A percentile compares a stretch with the other conserved stretches of the same genome.
These are phyloP conservation scores for Cytospora paraplurivora DNA, from an alignment of 2,329 filamentous ascomycete genomes.

Conservation along the genomic window DNA sequence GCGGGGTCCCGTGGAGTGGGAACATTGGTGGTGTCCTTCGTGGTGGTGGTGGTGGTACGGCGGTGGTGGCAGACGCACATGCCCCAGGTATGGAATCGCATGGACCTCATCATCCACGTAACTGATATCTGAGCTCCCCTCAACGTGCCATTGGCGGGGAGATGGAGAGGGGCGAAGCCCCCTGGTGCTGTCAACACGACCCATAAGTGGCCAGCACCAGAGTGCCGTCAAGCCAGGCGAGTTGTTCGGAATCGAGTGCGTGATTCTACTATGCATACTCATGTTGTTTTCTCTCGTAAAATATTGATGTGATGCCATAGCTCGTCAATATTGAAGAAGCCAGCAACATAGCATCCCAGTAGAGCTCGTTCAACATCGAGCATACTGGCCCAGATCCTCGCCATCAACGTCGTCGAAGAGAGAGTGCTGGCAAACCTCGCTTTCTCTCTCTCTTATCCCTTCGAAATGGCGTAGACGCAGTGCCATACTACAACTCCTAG, in stretches of 20 bases:
- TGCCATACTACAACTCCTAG: too few relatives aligned
- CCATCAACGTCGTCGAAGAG: too few relatives aligned
- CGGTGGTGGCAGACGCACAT: conserved; percentile 1
- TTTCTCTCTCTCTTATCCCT: too few relatives aligned
- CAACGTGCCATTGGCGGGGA: conserved; percentile 11
- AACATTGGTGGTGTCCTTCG: background rate
- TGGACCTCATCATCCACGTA: background rate
- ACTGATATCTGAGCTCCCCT: background rate
- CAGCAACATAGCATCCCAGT: background rate
- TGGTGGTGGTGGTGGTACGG: too few relatives aligned
- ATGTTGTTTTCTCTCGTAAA: conserved; percentile 20
- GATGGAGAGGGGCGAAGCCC: background rate
- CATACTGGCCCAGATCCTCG: too few relatives aligned
- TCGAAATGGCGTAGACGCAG: too few relatives aligned
- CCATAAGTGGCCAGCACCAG: conserved; percentile 5
- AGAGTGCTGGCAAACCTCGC: too few relatives aligned
- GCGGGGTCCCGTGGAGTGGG: conserved; percentile 9
- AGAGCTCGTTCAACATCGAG: too few relatives aligned
- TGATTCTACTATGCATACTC: conserved; percentile 13
- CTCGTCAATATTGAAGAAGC: conserved; percentile 5
- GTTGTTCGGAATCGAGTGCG: conserved; percentile 16
- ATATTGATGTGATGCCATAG: conserved; percentile 16
- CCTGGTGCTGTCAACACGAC: conserved; percentile 6
- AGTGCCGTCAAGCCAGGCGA: conserved; percentile 11
- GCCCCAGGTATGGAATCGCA: background rate